Percentiles rank a stretch among this genome's conserved stretches.
These are phyloP conservation scores for Bertia moriformis DNA, from an alignment of 2,329 filamentous ascomycete genomes.

Conservation along the genomic window DNA sequence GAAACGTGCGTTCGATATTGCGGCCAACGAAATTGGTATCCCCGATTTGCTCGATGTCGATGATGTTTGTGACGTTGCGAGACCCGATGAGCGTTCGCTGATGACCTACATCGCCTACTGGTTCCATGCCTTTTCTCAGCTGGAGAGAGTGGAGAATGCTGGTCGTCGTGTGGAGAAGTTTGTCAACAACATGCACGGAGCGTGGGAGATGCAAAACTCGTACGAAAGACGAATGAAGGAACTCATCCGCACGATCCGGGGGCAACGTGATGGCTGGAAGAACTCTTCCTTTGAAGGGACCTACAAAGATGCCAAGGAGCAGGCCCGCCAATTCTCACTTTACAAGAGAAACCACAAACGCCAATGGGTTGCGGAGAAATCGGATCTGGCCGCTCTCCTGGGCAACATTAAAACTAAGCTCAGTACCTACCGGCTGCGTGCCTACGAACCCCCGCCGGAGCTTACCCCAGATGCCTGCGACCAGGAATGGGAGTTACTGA, in stretches of 20 bases:
- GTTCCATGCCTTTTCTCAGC: constrained; percentile 98
- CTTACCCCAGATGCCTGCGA: constrained; percentile 73
- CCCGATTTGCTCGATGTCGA: constrained; percentile 91
- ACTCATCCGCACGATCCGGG: constrained; percentile 59
- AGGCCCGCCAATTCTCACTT: constrained; percentile 65
- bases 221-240: constrained; percentile 85
- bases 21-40: constrained; percentile 89
- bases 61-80: constrained; percentile 90
- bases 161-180: constrained; percentile 95
- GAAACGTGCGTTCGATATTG: constrained; percentile 94
- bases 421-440: constrained; percentile 78
- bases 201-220: constrained; percentile 98
- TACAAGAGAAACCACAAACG: constrained; percentile 88
- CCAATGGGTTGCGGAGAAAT: constrained; percentile 95
- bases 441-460: constrained; percentile 79
- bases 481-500: constrained; percentile 63
- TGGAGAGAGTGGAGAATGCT: constrained; percentile 97
- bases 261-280: constrained; percentile 65
- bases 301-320: constrained; percentile 80
- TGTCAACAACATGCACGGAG: constrained; percentile 94
- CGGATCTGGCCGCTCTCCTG: constrained; percentile 77
- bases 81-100: constrained; percentile 86
- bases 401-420: constrained; percentile 99
- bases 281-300: constrained; percentile 75
- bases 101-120: constrained; percentile 99